These are phyloP conservation scores for Plasmodiophora brassicae DNA, from an alignment of 208 protist genomes.

Conservation along the genomic window DNA sequence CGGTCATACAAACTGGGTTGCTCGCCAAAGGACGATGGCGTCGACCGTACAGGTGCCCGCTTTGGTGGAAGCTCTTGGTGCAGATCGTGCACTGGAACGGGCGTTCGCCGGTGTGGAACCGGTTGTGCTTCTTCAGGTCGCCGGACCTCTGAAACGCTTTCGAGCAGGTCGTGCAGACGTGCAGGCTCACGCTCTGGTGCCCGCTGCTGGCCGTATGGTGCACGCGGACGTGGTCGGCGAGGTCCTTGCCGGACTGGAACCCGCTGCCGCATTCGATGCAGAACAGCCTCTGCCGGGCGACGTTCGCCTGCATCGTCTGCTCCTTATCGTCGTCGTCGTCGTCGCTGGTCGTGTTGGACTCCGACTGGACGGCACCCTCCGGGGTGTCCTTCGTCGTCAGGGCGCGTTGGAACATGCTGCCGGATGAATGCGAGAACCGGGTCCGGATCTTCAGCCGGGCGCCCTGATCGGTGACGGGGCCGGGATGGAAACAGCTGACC, in stretches of 20 bases:
- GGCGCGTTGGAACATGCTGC: not conserved
- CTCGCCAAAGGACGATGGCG: not conserved
- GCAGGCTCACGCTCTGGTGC: not conserved
- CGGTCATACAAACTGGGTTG: too few species aligned
- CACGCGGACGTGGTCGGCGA: not conserved
- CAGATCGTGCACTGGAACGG: constrained; percentile 3
- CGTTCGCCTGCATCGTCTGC: not conserved
- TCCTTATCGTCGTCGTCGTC: not conserved
- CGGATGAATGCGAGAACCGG: constrained; percentile 6
- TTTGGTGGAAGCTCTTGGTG: constrained; percentile 24
- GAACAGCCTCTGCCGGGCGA: not conserved
- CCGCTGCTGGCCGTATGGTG: not conserved
- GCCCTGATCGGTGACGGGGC: too few species aligned
- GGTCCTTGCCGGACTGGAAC: not conserved
- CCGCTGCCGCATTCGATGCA: constrained; percentile 16
- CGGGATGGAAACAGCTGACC: too few species aligned
- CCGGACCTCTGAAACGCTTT: constrained; percentile 10
- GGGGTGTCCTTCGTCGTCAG: not conserved
- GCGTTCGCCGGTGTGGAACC: constrained; percentile 3
- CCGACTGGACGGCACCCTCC: not conserved
- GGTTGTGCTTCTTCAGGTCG: constrained; percentile 25
- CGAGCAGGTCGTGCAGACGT: constrained; percentile 3
- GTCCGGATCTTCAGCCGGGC: constrained; percentile 22
- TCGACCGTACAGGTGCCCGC: not conserved
- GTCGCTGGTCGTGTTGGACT: not conserved